Evolutionary conservation across 2,329 filamentous ascomycete genomes (phyloP), one percentile per base, ranked within the genome.

Genomic region (Diplocarpon rosae): DNA sequence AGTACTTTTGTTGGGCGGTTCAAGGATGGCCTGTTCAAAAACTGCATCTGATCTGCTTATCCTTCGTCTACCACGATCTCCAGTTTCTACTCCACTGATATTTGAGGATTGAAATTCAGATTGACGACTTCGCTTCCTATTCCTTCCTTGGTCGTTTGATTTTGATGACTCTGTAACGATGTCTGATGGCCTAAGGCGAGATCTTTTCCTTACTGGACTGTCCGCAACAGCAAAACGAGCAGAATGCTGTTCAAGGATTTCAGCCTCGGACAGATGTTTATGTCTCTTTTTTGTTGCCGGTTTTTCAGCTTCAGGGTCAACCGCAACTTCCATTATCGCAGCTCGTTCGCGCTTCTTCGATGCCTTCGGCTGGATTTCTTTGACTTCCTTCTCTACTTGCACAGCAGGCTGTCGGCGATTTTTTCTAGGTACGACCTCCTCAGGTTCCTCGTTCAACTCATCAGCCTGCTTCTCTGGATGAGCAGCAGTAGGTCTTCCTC

Each of bases 271-370:
- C 3, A 20, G 34, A 9, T 35, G 35, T 14, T n/a, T 35, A 9
- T 17, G 40, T 33, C 11, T 44, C 30, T 24, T 39, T 24, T 15
- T 35, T 5, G 39, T 30, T 11, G 15, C 20, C 5, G 24, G 27
- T 10, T 37, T 15, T 40, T 40, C 43, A 32, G n/a, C 20, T 24
- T 15, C 39, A 16, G 13, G n/a, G 7, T 14, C 20, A 13, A 16
- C 37, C 13, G 37, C 33, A 15, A n/a, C 3, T 13, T 27, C 11
- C 12, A 30, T 27, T 12, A 39, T 1, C n/a, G 37, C 17, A 34
- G 30, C 20, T 32, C 44, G 27, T 16, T 47, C 43, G 14, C 41
- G 40, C 36, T 46, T 52, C 37, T 42, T 48, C n/a, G 14, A 30
- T 12, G 13, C 12, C 7, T 32, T 32, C n/a, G 17, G 31, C 12